Conservation (phyloP, 345 rosid genomes). For the Cardamine resedifolia region DNA sequence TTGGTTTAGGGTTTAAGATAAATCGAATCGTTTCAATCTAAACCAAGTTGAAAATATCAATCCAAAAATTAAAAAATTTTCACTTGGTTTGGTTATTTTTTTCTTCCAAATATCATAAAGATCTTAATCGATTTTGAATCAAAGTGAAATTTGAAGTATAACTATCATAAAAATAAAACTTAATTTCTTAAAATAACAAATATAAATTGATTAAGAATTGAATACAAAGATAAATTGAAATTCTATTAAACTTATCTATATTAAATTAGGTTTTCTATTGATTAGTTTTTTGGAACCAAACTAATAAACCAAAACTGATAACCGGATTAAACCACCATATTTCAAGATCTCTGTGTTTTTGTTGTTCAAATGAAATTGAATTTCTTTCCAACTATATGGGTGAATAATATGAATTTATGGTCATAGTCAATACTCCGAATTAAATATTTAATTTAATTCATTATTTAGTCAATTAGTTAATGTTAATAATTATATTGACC, state of each 20-base stretch:
- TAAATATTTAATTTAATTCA: neutral
- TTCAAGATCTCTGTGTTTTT: neutral
- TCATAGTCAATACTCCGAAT: neutral
- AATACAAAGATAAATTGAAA: neutral
- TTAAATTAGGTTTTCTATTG: neutral
- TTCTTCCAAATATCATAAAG: neutral
- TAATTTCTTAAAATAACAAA: neutral
- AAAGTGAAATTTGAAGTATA: neutral
- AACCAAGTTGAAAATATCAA: neutral
- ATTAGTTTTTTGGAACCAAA: neutral
- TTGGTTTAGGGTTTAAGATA: neutral
- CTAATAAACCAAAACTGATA: neutral
- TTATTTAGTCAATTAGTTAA: neutral
- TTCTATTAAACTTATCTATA: neutral
- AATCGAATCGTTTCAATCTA: neutral
- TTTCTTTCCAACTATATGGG: neutral
- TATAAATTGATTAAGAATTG: neutral
- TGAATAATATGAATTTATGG: neutral
- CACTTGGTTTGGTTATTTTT: neutral
- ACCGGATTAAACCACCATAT: neutral
- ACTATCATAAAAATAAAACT: neutral
- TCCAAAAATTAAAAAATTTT: neutral
- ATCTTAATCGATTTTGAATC: neutral
- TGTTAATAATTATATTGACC: slow-evolving; percentile 7
- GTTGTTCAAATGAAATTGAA: neutral